Conservation (phyloP, 2,329 filamentous ascomycete genomes). For the Aspergillus arachidicola region DNA sequence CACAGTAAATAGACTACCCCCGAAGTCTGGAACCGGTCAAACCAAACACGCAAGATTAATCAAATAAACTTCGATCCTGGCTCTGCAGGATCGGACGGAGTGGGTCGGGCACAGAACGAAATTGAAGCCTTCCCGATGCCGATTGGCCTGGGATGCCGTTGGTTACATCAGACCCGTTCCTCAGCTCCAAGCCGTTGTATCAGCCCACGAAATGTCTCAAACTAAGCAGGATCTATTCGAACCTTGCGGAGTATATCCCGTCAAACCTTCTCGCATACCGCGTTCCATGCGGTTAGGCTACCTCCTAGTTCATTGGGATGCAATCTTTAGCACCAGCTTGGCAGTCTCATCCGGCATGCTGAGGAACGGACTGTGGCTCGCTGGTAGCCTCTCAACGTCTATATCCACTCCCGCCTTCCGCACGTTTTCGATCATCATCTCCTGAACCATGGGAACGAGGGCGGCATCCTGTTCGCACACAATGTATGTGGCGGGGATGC, state of each 20-base stretch:
- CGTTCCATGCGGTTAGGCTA: not conserved
- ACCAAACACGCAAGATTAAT: not conserved
- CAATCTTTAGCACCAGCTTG: not conserved
- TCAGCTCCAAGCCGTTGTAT: not conserved
- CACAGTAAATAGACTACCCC: not conserved
- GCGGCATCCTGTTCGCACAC: slow-evolving; percentile 8
- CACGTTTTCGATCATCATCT: slow-evolving; percentile 2
- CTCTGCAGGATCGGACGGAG: not conserved
- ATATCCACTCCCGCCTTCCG: not conserved
- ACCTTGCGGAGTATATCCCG: not conserved
- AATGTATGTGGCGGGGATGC: slow-evolving; percentile 6
- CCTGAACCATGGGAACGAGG: not conserved
- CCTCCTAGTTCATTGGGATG: not conserved
- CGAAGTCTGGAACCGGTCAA: not conserved
- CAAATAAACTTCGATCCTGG: not conserved
- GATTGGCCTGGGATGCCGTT: not conserved
- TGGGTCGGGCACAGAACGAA: not conserved
- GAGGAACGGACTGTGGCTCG: not conserved
- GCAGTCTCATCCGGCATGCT: not conserved
- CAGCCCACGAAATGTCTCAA: not conserved
- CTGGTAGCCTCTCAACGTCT: not conserved
- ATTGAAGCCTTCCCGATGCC: not conserved
- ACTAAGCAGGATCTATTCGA: not conserved
- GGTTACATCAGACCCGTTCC: not conserved
- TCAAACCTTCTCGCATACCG: not conserved